These are phyloP conservation scores for Metschnikowia aberdeeniae DNA, from an alignment of 805 yeast species.

Conservation along the genomic window DNA sequence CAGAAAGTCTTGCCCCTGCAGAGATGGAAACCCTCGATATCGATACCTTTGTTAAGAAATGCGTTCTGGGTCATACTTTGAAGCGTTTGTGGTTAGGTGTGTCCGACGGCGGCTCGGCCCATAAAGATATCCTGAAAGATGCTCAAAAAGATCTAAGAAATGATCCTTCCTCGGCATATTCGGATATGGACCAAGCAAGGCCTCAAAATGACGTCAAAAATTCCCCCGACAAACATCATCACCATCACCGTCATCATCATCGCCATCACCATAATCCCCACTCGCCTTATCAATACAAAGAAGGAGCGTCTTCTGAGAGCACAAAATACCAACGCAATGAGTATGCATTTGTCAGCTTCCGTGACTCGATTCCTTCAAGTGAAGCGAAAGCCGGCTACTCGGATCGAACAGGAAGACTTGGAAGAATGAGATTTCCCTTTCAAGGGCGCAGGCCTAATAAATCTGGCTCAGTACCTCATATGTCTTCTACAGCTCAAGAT, in stretches of 20 bases:
- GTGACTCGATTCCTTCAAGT: conserved; percentile 24
- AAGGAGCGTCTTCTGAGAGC: not conserved
- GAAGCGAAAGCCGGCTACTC: conserved; percentile 15
- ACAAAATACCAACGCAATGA: not conserved
- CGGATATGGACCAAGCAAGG: not conserved
- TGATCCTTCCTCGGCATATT: not conserved
- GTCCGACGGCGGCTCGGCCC: conserved; percentile 1
- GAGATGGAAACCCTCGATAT: conserved; percentile 42
- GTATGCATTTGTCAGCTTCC: conserved; percentile 32
- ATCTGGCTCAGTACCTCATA: not conserved
- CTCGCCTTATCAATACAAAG: conserved; percentile 1
- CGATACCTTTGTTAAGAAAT: conserved; percentile 29
- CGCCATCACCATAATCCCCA: conserved; percentile 2
- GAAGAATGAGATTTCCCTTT: conserved; percentile 32
- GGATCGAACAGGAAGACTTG: conserved; percentile 32
- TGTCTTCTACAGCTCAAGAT: not conserved
- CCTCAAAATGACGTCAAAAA: not conserved
- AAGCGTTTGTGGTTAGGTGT: conserved; percentile 31
- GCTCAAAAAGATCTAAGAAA: not conserved
- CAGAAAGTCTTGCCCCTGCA: conserved; percentile 31
- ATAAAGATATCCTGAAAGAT: not conserved
- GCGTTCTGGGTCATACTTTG: conserved; percentile 32
- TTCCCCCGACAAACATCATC: conserved; percentile 2
- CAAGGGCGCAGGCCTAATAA: conserved; percentile 18
- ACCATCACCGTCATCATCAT: conserved; percentile 10